phyloP scores from a whole-genome alignment of 352 stramenopile species.

The Lagenidium sp. region DNA sequence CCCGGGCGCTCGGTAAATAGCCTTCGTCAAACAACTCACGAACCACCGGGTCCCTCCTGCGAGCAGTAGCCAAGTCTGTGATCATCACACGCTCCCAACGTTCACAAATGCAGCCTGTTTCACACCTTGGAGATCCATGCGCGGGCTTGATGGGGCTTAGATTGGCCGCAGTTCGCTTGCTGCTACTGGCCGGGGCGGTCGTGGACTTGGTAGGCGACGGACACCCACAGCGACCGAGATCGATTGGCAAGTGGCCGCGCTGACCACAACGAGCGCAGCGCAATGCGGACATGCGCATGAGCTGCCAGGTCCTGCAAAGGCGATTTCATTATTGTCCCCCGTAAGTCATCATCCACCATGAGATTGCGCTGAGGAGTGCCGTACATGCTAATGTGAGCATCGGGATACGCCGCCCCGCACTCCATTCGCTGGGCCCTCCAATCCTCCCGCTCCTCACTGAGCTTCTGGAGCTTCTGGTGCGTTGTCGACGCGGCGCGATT shows the following conservation, averaged over 20 bases:
- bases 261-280: conserved; percentile 46
- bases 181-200: conserved; percentile 2
- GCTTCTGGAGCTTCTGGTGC: conserved; percentile 29
- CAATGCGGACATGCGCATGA: conserved; percentile 71
- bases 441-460: conserved; percentile 51
- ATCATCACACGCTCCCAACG: background rate
- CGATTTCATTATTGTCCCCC: too few relatives aligned
- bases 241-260: conserved; percentile 36
- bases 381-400: conserved; percentile 64
- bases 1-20: conserved; percentile 42
- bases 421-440: conserved; percentile 65
- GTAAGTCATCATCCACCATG: too few relatives aligned
- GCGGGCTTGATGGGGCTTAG: background rate
- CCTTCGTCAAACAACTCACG: conserved; percentile 50
- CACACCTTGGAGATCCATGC: background rate
- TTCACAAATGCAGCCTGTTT: conserved; percentile 1
- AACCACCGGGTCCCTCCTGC: conserved; percentile 13
- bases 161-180: conserved; percentile 1
- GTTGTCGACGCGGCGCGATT: conserved; percentile 32
- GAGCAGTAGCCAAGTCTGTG: too few relatives aligned
- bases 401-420: conserved; percentile 56
- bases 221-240: conserved; percentile 33
- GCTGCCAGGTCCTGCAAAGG: conserved; percentile 52
- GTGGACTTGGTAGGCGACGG: conserved; percentile 7
- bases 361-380: too few relatives aligned